Evolutionary conservation across 495 filamentous ascomycete species (phyloP).

Genomic region (Aspergillus sparsus): DNA sequence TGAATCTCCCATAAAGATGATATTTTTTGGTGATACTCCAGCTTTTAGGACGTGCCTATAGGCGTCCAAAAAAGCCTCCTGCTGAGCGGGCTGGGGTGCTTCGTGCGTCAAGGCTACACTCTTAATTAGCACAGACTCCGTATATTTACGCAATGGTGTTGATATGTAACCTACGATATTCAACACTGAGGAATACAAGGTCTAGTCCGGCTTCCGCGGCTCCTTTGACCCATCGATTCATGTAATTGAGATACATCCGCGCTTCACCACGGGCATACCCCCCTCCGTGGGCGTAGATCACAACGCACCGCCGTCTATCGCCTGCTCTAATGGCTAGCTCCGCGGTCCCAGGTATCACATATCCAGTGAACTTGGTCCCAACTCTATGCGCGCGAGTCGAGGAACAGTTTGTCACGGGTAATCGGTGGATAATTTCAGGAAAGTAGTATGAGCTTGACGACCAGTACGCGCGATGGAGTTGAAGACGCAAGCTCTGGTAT

Average conservation of each 20-base stretch:
- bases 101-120: background rate
- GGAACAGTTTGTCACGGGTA: background rate
- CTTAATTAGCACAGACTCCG: background rate
- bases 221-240: background rate
- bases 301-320: background rate
- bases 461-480: background rate
- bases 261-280: background rate
- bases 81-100: background rate
- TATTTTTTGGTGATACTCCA: background rate
- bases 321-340: background rate
- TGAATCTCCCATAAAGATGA: background rate
- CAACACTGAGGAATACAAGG: background rate
- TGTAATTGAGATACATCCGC: conserved; percentile 1
- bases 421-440: background rate
- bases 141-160: background rate
- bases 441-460: background rate
- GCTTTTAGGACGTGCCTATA: background rate
- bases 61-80: background rate
- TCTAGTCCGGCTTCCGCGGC: background rate
- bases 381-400: background rate
- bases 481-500: background rate
- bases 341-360: background rate
- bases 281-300: background rate
- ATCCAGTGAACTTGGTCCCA: background rate
- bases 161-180: background rate